A percentile compares a stretch with the other conserved stretches of the same genome.
Evolutionary conservation across 2,329 filamentous ascomycete species (phyloP).

Genomic region (Colletotrichum cordylinicola): DNA sequence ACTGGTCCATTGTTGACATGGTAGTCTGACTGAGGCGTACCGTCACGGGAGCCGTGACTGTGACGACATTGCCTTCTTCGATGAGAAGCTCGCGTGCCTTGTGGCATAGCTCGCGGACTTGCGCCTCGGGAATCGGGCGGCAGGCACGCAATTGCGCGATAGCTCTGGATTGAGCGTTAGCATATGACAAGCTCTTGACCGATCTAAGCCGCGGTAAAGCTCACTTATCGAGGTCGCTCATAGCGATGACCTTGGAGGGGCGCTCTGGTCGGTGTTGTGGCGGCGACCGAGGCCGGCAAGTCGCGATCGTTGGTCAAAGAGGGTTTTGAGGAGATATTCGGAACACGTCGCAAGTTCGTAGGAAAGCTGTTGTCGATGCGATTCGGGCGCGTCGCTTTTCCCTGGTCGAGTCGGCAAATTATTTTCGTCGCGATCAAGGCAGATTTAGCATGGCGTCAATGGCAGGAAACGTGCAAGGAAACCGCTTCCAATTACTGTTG

Average conservation of each 20-base stretch:
- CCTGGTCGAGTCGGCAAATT: background rate
- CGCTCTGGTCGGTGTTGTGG: conserved; percentile 1
- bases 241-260: conserved; percentile 41
- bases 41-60: conserved; percentile 92
- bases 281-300: background rate
- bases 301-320: background rate
- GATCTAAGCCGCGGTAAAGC: conserved; percentile 21
- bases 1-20: background rate
- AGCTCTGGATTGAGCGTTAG: conserved; percentile 62
- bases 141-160: conserved; percentile 96
- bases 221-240: conserved; percentile 95
- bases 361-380: background rate
- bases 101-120: conserved; percentile 96
- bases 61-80: conserved; percentile 96
- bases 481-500: background rate
- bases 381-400: background rate
- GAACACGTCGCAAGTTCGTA: background rate
- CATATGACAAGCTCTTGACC: background rate
- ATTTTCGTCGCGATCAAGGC: conserved; percentile 11
- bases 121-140: conserved; percentile 91
- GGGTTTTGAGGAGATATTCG: background rate
- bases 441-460: conserved; percentile 17
- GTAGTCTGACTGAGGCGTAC: conserved; percentile 49
- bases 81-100: conserved; percentile 96
- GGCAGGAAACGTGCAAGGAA: conserved; percentile 9